Base-by-base conservation (phyloP, 2,329 filamentous ascomycete species). In the Hirsutella rhossiliensis region DNA sequence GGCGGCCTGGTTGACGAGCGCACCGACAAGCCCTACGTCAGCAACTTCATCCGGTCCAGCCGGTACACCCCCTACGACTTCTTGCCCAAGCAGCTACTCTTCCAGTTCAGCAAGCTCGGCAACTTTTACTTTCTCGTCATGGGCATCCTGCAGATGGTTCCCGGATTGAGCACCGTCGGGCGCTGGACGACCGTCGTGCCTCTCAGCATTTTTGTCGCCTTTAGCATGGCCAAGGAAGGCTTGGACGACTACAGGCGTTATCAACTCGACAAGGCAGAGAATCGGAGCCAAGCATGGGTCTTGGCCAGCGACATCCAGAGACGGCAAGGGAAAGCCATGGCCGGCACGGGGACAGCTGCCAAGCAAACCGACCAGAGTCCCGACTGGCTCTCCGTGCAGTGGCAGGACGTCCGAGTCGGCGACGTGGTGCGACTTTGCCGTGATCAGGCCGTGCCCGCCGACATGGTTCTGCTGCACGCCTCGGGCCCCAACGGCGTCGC, bases 111-210 rank as follows among this genome's bases (percentile, higher is more conserved):
- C 8, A 84, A 90, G 48, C 66, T 94, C 40, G 84, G 84, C 52
- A 94, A 94, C 62, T 92, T 94, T 56, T 78, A 94, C 62, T 94
- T 94, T 61, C 72, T 94, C 45, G 81, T 85, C 52, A 79, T 94
- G 50, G 85, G 86, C 38, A 80, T 94, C 48, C 72, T 90, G 41
- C 87, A 94, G 62, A 87, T 86, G 65, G 57, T 88, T 55, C 84
- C 84, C 12, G 82, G 80, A 18, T 67, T 87, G 40, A 85, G 81
- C 59, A 88, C 84, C 3, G 87, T 84, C 6, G 84, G 84, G 59
- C 80, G 62, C 34, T 87, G 77, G 53, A 88, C 84, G 5, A 88
- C 84, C 1, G 80, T 88, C 51, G 67, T 87, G 28, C 84, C 84
- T 0, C 64, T 88, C 19, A 58, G 84, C 47, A 83, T 88, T 60